Base-by-base conservation (phyloP, 2,329 filamentous ascomycete genomes). In the Metarhizium rileyi region DNA sequence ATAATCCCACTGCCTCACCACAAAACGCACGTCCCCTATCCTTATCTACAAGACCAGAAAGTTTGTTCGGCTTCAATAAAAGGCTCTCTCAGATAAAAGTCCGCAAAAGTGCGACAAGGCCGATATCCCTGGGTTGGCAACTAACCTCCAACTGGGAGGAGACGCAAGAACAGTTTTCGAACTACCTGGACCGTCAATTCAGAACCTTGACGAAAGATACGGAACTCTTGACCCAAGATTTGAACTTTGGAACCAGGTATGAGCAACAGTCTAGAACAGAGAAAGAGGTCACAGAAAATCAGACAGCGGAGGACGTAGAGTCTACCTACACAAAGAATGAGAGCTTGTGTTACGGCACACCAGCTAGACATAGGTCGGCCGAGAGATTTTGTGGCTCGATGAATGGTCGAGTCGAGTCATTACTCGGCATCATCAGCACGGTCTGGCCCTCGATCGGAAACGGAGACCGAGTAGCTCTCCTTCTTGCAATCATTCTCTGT, bases 381-480 rank as follows among this genome's bases (percentile, higher is more conserved):
- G 22, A 42, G 12, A 14, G 16, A 4, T 1, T 10, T 25, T 18
- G 7, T 14, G 20, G 22, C 25, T 22, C 22, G 20, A 5, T 25
- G 4, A 6, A 33, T 14, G 22, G 22, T 16, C 26, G 23, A 41
- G 5, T 41, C 23, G 22, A 38, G 10, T 50, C 48, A 10, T 23
- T 53, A n/a, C 35, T 43, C 18, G 18, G n/a, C 16, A 66, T 63
- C 2, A 35, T 66, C 1, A 65, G 65, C 14, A 90, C 86, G 0
- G 73, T 95, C 0, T 86, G 87, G 80, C 84, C 87, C 0, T 73
- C 67, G 0, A 68, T 95, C 1, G 67, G 70, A 1, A 60, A 57
- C 47, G 66, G 55, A 6, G 72, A 83, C 12, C 78, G 76, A 1
- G 2, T 76, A 0, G 63, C 78, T 12, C 67, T 94, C 1, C 26